Percentiles rank a stretch among this genome's conserved stretches.
phyloP scores from a whole-genome alignment of 75 land plant genomes.

The Pinus taeda region DNA sequence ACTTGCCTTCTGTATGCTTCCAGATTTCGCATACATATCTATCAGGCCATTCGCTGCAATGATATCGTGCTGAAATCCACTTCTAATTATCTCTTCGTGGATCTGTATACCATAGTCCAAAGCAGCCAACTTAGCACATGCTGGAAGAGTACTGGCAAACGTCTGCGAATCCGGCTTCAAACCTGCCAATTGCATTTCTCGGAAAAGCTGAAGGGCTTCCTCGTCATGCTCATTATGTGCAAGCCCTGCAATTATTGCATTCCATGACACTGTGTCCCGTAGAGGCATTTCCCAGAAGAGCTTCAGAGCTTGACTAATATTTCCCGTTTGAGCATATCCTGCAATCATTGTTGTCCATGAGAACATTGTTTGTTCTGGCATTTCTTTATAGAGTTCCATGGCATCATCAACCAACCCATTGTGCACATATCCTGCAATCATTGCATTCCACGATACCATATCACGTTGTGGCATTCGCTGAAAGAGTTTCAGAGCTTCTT shows the following conservation, averaged over 20 bases:
- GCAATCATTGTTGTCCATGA: conserved; percentile 63
- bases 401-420: conserved; percentile 19
- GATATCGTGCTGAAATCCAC: conserved; percentile 3
- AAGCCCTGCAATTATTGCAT: conserved; percentile 16
- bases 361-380: conserved; percentile 20
- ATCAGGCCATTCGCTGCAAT: conserved; percentile 10
- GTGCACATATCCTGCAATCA: conserved; percentile 9
- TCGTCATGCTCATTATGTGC: conserved; percentile 17
- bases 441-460: conserved; percentile 38
- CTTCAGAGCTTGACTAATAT: conserved; percentile 28
- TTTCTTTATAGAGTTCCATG: conserved; percentile 25
- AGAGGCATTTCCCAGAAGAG: conserved; percentile 33
- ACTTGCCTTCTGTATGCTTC: conserved; percentile 6
- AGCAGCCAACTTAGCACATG: conserved; percentile 34
- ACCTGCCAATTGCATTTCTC: conserved; percentile 28
- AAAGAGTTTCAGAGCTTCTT: conserved; percentile 28
- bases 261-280: conserved; percentile 9
- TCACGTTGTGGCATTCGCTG: conserved; percentile 36
- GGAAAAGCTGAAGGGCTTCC: conserved; percentile 27
- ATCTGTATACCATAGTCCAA: conserved; percentile 30
- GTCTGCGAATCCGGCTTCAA: conserved; percentile 36
- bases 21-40: conserved; percentile 30
- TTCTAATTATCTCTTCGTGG: conserved; percentile 12
- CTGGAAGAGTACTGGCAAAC: conserved; percentile 38
- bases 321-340: conserved; percentile 25